phyloP scores from a whole-genome alignment of 2,329 filamentous ascomycete species.

The Penicillium paneum region DNA sequence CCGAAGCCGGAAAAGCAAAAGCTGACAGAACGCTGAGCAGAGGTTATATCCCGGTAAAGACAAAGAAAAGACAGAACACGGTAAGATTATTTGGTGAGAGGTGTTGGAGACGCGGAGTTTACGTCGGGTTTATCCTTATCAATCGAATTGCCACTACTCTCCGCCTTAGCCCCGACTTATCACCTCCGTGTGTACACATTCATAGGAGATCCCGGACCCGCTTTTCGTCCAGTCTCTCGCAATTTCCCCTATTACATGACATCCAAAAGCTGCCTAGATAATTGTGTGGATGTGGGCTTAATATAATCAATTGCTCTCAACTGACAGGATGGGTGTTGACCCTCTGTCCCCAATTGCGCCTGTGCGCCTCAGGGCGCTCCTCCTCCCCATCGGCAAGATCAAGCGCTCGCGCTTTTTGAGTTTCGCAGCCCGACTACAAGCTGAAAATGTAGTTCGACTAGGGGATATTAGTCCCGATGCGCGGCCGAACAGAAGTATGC shows the following conservation, averaged over 20 bases:
- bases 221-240: not conserved
- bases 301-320: conserved; percentile 33
- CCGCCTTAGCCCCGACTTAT: not conserved
- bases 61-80: not conserved
- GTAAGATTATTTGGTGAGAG: not conserved
- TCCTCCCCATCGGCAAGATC: conserved; percentile 83
- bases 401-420: conserved; percentile 73
- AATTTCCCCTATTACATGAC: conserved; percentile 18
- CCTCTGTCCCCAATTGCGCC: conserved; percentile 86
- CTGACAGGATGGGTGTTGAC: conserved; percentile 78
- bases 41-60: not conserved
- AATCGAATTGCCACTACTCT: not conserved
- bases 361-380: conserved; percentile 81
- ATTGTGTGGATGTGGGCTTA: conserved; percentile 34
- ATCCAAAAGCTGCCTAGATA: conserved; percentile 16
- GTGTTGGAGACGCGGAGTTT: conserved; percentile 21
- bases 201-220: not conserved
- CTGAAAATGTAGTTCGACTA: conserved; percentile 76
- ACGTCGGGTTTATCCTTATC: conserved; percentile 22
- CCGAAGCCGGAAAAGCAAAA: not conserved
- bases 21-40: not conserved
- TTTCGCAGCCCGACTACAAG: conserved; percentile 74
- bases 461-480: conserved; percentile 83
- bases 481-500: conserved; percentile 78
- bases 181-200: not conserved